Evolutionary conservation across 345 rosid genomes (phyloP), one percentile per base, ranked within the genome.

Genomic region (Nephelium lappaceum): DNA sequence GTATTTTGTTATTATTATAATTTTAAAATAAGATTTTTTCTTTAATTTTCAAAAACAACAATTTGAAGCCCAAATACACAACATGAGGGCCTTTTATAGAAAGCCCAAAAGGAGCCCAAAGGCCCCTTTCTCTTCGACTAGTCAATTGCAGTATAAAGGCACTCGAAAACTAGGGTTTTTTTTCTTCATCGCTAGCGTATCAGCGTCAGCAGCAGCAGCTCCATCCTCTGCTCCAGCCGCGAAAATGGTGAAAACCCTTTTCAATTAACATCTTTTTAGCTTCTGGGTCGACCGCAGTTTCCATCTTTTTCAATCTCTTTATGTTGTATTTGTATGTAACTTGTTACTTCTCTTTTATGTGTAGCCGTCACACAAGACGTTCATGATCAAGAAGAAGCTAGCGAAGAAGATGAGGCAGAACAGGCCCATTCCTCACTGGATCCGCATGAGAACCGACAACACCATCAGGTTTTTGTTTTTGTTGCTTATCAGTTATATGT

Each of bases 321-420:
- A 16, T 43, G 4, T n/a, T 67, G 23, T 67, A 23, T 39, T 8
- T 64, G 18, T 45, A 7, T 18, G 16, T 25, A n/a, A 15, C 45
- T 3, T 36, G 10, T 62, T 45, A 8, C 23, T n/a, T 1, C 8
- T 8, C 10, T 21, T 67, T 15, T 36, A 18, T 24, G 15, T 58
- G 60, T 27, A 86, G 88, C 88, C 88, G 76, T 81, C 88, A 41
- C 88, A 86, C 82, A 86, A 86, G 82, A 75, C 85, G 0, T 86
- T 81, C 69, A 81, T 24, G 67, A 83, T 86, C 38, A 91, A 91
- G 90, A 91, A 91, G 86, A 91, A 89, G 82, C 85, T 91, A 41
- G 94, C 80, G 19, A 91, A 91, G 89, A 91, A 91, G 89, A 89
- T 89, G 94, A 86, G 94, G 67, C 94, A 91, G 82, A 91, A 91